phyloP scores from a whole-genome alignment of 23 red algal genomes.

The Gracilariopsis chorda region DNA sequence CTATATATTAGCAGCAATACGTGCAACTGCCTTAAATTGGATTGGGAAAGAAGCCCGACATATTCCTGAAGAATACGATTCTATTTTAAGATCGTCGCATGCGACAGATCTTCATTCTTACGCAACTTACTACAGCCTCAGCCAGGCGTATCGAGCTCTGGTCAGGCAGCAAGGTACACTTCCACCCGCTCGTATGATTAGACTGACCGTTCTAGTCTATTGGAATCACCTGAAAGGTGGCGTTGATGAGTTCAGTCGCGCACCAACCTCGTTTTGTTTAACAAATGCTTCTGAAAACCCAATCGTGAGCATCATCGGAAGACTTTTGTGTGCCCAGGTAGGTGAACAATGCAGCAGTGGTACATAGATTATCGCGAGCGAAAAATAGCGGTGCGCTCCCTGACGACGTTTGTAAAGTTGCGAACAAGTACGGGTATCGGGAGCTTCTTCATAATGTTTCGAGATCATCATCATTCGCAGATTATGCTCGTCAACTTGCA shows the following conservation, averaged over 20 bases:
- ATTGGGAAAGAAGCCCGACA: background rate
- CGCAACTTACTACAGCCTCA: background rate
- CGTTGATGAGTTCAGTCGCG: background rate
- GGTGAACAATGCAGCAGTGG: background rate
- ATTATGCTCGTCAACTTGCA: background rate
- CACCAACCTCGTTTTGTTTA: background rate
- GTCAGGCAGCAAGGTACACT: background rate
- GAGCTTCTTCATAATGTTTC: background rate
- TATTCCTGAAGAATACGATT: background rate
- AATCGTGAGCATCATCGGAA: background rate
- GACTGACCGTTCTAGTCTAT: background rate
- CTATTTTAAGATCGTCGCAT: background rate
- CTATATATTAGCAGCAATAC: background rate
- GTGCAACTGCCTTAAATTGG: background rate
- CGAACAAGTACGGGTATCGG: background rate
- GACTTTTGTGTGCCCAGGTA: background rate
- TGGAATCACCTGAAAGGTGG: background rate
- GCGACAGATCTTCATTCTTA: background rate
- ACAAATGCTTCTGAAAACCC: background rate
- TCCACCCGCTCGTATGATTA: background rate
- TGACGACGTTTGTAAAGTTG: background rate
- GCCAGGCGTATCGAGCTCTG: background rate
- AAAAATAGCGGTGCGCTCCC: conserved; percentile 7
- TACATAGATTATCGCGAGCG: background rate
- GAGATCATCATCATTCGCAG: background rate